Conservation (phyloP, 805 yeast genomes). For the Lipomyces kockii region DNA sequence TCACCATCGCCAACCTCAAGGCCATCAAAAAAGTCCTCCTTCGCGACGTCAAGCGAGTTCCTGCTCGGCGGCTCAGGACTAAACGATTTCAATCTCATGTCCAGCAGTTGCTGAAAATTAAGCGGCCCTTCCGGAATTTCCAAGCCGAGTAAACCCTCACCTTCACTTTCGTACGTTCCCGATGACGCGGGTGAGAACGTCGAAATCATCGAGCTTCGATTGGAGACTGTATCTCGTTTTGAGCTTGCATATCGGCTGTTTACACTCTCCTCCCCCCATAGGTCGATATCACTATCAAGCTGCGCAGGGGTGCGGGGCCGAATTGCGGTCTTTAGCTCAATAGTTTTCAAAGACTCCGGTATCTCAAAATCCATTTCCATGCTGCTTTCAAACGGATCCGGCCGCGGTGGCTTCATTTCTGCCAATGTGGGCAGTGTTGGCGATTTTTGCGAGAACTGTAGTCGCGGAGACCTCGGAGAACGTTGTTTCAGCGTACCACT, state of each 20-base stretch:
- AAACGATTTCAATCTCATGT: conserved; percentile 13
- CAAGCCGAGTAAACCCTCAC: conserved; percentile 31
- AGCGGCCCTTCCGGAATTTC: conserved; percentile 34
- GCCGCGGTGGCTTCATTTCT: background rate
- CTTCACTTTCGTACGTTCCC: conserved; percentile 34
- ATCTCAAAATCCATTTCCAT: conserved; percentile 31
- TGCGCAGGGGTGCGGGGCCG: conserved; percentile 21
- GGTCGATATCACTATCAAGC: conserved; percentile 11
- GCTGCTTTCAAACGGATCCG: conserved; percentile 12
- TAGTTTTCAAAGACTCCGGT: conserved; percentile 17
- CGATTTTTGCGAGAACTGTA: background rate
- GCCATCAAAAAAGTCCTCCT: conserved; percentile 34
- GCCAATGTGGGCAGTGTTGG: background rate
- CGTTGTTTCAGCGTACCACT: background rate
- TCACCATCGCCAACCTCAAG: conserved; percentile 29
- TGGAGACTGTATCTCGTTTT: conserved; percentile 21
- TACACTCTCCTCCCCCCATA: conserved; percentile 35
- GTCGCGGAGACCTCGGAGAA: background rate
- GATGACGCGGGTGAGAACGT: conserved; percentile 33
- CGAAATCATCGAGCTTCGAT: conserved; percentile 32
- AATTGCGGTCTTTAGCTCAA: conserved; percentile 6
- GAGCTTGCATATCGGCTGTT: conserved; percentile 30
- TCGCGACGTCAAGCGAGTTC: conserved; percentile 3
- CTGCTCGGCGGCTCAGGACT: conserved; percentile 6
- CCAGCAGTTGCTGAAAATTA: conserved; percentile 28